phyloP scores from a whole-genome alignment of 2,329 filamentous ascomycete genomes.

The Nothopassalora personata region DNA sequence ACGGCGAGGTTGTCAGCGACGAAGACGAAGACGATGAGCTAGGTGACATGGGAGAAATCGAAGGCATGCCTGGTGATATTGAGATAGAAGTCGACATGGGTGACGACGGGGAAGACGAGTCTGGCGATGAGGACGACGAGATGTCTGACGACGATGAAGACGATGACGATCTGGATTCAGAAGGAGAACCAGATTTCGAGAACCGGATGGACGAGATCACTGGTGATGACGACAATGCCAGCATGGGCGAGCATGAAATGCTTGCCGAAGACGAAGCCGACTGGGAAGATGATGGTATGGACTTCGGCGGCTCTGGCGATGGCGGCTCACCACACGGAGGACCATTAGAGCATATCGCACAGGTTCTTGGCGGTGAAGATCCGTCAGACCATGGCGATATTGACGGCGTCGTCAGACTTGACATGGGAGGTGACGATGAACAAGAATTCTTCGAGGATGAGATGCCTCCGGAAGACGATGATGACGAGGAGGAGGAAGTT shows the following conservation, averaged over 20 bases:
- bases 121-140: slow-evolving; percentile 46
- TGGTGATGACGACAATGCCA: slow-evolving; percentile 45
- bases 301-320: slow-evolving; percentile 41
- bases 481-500: slow-evolving; percentile 55
- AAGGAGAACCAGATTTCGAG: slow-evolving; percentile 57
- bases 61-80: slow-evolving; percentile 58
- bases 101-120: slow-evolving; percentile 57
- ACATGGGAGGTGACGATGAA: slow-evolving; percentile 42
- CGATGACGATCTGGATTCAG: slow-evolving; percentile 51
- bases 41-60: slow-evolving; percentile 66
- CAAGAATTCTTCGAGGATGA: slow-evolving; percentile 55
- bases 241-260: slow-evolving; percentile 42
- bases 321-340: slow-evolving; percentile 38
- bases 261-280: slow-evolving; percentile 37
- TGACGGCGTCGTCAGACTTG: slow-evolving; percentile 31
- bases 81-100: slow-evolving; percentile 76
- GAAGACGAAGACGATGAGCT: slow-evolving; percentile 68
- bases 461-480: slow-evolving; percentile 53
- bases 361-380: slow-evolving; percentile 34
- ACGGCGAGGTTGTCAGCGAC: slow-evolving; percentile 83
- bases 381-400: slow-evolving; percentile 34
- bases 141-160: slow-evolving; percentile 59
- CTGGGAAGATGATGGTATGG: slow-evolving; percentile 40
- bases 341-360: slow-evolving; percentile 36
- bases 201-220: slow-evolving; percentile 47